Conservation (phyloP, 2,329 filamentous ascomycete species). For the Macrophomina pseudophaseolina region DNA sequence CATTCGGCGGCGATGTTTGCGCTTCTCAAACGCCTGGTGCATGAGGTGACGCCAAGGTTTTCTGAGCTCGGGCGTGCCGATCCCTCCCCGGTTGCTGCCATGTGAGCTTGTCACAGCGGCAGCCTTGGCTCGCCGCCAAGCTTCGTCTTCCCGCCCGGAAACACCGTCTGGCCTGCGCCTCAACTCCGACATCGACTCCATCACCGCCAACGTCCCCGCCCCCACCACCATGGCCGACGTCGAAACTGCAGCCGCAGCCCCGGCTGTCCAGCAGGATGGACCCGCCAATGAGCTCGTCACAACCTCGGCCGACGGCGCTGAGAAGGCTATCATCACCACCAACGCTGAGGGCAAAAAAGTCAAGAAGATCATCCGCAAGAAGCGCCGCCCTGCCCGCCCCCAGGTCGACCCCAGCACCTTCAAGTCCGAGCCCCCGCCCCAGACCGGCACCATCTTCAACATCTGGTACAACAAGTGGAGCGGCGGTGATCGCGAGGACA, state of each 20-base stretch:
- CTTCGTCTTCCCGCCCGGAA: background rate
- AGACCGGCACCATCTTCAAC: conserved; percentile 76
- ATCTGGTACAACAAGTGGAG: conserved; percentile 99
- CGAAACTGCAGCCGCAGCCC: background rate
- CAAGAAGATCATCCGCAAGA: conserved; percentile 91
- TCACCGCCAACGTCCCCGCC: background rate
- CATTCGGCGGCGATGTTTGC: background rate
- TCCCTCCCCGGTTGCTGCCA: background rate
- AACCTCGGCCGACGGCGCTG: conserved; percentile 23
- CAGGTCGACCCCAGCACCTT: conserved; percentile 87
- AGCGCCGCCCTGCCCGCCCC: conserved; percentile 84
- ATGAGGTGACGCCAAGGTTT: background rate
- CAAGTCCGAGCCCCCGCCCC: conserved; percentile 82
- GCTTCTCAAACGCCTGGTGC: background rate
- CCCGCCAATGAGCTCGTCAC: conserved; percentile 1
- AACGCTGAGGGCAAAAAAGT: conserved; percentile 64
- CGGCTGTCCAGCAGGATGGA: background rate
- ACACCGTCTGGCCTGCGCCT: background rate
- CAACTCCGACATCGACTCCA: background rate
- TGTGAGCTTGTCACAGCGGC: background rate
- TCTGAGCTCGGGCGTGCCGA: background rate
- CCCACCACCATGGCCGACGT: conserved; percentile 20
- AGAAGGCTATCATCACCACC: conserved; percentile 34
- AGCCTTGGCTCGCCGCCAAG: too few species aligned
- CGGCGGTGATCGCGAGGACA: conserved; percentile 92